Conservation (phyloP, 228 moss, liverwort and hornwort genomes). For the Sphagnum fallax region DNA sequence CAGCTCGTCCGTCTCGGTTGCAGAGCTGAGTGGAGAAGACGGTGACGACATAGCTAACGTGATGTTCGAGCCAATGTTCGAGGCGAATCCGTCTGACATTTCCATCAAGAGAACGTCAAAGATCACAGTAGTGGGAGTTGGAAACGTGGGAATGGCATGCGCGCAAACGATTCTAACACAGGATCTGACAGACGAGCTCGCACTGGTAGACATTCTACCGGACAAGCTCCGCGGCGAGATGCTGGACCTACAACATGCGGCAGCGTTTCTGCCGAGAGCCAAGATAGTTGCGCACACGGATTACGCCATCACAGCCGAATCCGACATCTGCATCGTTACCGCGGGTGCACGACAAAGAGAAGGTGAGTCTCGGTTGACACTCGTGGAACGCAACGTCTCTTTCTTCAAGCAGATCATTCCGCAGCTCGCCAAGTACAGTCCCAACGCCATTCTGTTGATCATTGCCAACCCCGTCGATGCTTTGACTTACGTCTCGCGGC, state of each 20-base stretch:
- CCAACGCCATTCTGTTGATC: constrained; percentile 28
- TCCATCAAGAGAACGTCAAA: constrained; percentile 38
- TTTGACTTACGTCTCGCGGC: constrained; percentile 68
- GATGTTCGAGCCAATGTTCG: constrained; percentile 30
- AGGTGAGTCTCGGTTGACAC: constrained; percentile 24
- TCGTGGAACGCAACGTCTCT: constrained; percentile 32
- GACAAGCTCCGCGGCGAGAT: constrained; percentile 49
- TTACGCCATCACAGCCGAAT: constrained; percentile 28
- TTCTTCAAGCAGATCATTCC: constrained; percentile 35
- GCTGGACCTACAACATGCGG: constrained; percentile 46
- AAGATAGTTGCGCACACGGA: constrained; percentile 35
- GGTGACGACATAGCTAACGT: constrained; percentile 19
- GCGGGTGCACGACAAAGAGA: constrained; percentile 48
- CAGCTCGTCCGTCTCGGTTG: too few species aligned
- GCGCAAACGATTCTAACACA: constrained; percentile 72
- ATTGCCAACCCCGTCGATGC: constrained; percentile 40
- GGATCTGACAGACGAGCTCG: constrained; percentile 26
- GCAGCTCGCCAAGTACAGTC: constrained; percentile 32
- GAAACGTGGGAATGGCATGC: constrained; percentile 99
- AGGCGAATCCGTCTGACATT: constrained; percentile 10
- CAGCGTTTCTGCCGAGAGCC: constrained; percentile 37
- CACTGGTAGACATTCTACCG: constrained; percentile 27
- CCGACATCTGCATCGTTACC: constrained; percentile 43
- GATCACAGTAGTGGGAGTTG: constrained; percentile 88
- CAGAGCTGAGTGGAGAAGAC: not conserved